Percentiles rank a stretch among this genome's conserved stretches.
phyloP scores from a whole-genome alignment of 148 eudicot genomes.

The Nepenthes mirabilis region DNA sequence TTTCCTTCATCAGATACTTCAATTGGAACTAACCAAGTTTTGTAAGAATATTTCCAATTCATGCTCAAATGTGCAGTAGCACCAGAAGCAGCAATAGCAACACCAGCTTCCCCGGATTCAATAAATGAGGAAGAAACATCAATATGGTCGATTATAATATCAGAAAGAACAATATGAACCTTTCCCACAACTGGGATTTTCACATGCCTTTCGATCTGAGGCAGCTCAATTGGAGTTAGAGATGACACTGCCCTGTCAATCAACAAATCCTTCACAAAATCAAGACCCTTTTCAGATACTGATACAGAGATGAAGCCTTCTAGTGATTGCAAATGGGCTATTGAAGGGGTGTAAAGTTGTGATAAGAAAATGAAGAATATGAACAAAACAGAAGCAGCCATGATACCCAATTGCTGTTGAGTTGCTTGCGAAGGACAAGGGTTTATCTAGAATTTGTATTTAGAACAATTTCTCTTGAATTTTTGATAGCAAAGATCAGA shows the following conservation, averaged over 20 bases:
- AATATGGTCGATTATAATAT: conserved; percentile 41
- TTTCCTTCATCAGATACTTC: conserved; percentile 60
- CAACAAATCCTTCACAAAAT: conserved; percentile 57
- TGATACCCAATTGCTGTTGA: conserved; percentile 1
- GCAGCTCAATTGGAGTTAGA: conserved; percentile 55
- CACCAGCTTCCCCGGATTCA: conserved; percentile 37
- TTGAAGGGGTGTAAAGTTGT: conserved; percentile 6
- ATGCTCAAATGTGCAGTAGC: conserved; percentile 63
- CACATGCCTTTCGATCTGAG: conserved; percentile 36
- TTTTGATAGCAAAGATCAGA: no score
- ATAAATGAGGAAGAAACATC: conserved; percentile 43
- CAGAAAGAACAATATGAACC: conserved; percentile 45
- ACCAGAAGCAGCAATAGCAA: conserved; percentile 40
- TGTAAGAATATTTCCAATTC: conserved; percentile 76
- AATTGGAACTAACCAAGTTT: conserved; percentile 40
- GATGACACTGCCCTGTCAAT: conserved; percentile 57
- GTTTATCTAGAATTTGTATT: not conserved
- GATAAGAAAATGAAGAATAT: conserved; percentile 16
- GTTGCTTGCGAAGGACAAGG: not conserved
- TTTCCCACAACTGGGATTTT: conserved; percentile 58
- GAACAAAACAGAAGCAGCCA: conserved; percentile 10
- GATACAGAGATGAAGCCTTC: conserved; percentile 47
- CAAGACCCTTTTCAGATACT: conserved; percentile 76
- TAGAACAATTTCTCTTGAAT: no score
- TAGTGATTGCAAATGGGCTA: conserved; percentile 23